Base-by-base conservation (phyloP, 352 stramenopile genomes). In the Globisporangium abappressorium region DNA sequence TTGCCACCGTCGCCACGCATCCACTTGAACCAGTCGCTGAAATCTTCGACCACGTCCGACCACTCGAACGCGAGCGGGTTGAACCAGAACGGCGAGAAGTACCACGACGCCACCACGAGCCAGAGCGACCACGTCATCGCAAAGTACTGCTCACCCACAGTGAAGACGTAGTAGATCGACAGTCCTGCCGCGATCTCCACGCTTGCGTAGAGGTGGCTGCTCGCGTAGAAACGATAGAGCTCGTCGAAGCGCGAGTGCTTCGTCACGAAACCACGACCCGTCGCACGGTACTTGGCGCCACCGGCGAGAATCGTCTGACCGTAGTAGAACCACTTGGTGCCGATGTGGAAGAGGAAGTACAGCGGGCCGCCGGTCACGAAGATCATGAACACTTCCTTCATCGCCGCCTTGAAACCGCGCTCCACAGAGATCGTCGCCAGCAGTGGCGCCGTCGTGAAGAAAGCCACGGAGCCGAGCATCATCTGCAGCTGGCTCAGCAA, bases 271-370 rank as follows among this genome's bases (percentile, higher is more conserved):
- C 98, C 98, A 79, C 98, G 93, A 18, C 98, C 98, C 3, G 98
- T 99, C 0, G 97, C 93, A 33, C 97, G 92, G 77, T 99, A 99
- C 77, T 99, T 99, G 0, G 98, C 97, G 58, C 97, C 97, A 62
- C 98, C 98, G 49, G 98, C 97, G 38, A 99, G 81, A 78, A 99
- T 98, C 12, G 98, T 99, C 73, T 99, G 98, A 7, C 96, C 93
- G 76, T 99, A 99, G 89, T 99, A 99, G 74, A 98, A 98, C 75
- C 96, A 98, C 71, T 99, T 98, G 24, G 97, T 99, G 70, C 98
- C 97, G 68, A 99, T 99, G 78, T 99, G 98, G 84, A 99, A 99
- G 76, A 99, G 92, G 74, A 99, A 99, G 82, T 99, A 99, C 22
- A 99, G 82, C 54, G 98, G 98, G 1, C 97, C 98, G 55, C 97